Evolutionary conservation across 345 rosid genomes (phyloP).

Genomic region (Geranium rotundifolium): DNA sequence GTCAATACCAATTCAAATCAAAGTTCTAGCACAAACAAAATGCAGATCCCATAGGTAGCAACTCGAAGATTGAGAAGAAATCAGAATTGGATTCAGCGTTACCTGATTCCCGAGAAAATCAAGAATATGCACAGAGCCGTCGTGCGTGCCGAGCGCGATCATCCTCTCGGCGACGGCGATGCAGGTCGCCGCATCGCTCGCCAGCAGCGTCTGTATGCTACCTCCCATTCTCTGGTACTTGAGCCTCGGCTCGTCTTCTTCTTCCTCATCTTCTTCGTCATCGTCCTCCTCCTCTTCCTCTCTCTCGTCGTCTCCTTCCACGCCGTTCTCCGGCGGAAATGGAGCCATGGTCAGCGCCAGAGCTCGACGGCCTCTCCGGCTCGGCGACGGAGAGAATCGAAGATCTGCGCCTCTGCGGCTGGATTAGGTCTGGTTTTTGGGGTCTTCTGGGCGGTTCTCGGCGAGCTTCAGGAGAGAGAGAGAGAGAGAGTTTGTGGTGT

Average conservation of each 20-base stretch:
- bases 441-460: neutral
- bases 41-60: too few species aligned
- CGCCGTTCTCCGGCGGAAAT: slow-evolving; percentile 86
- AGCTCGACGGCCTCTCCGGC: neutral
- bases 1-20: too few species aligned
- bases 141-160: slow-evolving; percentile 96
- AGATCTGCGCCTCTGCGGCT: neutral
- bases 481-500: too few species aligned
- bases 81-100: neutral
- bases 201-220: slow-evolving; percentile 66
- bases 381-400: neutral
- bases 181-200: slow-evolving; percentile 88
- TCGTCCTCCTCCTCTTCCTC: slow-evolving; percentile 39
- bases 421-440: neutral
- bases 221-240: slow-evolving; percentile 98
- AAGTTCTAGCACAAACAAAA: too few species aligned
- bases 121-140: slow-evolving; percentile 84
- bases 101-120: slow-evolving; percentile 98
- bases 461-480: neutral
- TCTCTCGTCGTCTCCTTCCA: slow-evolving; percentile 77
- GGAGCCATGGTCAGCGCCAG: slow-evolving; percentile 46
- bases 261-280: slow-evolving; percentile 56
- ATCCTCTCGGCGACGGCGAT: slow-evolving; percentile 86
- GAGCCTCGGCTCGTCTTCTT: slow-evolving; percentile 84
- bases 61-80: too few species aligned